Conservation (phyloP, 768 basidiomycete genomes). For the Calocybe cyanea region DNA sequence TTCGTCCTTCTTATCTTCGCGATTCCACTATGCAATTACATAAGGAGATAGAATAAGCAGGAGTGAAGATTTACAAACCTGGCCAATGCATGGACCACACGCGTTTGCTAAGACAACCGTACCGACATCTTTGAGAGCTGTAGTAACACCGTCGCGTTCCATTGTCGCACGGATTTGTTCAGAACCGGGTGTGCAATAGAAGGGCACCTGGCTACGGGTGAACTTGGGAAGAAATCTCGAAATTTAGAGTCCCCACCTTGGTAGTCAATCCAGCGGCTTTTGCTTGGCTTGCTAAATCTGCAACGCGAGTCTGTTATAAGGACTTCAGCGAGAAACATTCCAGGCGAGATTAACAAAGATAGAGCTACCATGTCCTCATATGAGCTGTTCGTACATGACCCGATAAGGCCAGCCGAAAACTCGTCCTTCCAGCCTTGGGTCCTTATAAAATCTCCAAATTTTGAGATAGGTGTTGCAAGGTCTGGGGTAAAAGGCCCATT, state of each 20-base stretch:
- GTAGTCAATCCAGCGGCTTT: slow-evolving; percentile 75
- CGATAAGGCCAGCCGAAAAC: slow-evolving; percentile 87
- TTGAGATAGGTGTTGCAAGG: slow-evolving; percentile 88
- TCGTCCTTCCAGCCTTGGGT: slow-evolving; percentile 93
- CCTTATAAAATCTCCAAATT: slow-evolving; percentile 75
- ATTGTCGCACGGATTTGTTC: slow-evolving; percentile 98
- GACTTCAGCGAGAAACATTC: slow-evolving; percentile 10
- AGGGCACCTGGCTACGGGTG: slow-evolving; percentile 64
- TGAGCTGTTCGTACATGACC: slow-evolving; percentile 99
- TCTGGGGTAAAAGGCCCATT: slow-evolving; percentile 99
- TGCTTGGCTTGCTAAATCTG: slow-evolving; percentile 88
- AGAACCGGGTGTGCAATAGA: slow-evolving; percentile 86
- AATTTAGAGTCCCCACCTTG: slow-evolving; percentile 40
- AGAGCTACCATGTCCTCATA: slow-evolving; percentile 87
- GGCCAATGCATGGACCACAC: slow-evolving; percentile 98
- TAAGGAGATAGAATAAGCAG: slow-evolving; percentile 2
- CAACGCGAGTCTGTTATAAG: slow-evolving; percentile 72
- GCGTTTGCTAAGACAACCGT: slow-evolving; percentile 95
- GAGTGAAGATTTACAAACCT: slow-evolving; percentile 38
- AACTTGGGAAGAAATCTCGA: slow-evolving; percentile 7
- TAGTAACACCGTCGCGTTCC: slow-evolving; percentile 88
- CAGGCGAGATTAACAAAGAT: not conserved
- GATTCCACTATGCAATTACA: slow-evolving; percentile 70
- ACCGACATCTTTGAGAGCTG: slow-evolving; percentile 81
- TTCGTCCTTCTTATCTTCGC: slow-evolving; percentile 81